Evolutionary conservation across 306 rosid genomes (phyloP), one percentile per base, ranked within the genome.

Genomic region (Fragaria nilgerrensis): DNA sequence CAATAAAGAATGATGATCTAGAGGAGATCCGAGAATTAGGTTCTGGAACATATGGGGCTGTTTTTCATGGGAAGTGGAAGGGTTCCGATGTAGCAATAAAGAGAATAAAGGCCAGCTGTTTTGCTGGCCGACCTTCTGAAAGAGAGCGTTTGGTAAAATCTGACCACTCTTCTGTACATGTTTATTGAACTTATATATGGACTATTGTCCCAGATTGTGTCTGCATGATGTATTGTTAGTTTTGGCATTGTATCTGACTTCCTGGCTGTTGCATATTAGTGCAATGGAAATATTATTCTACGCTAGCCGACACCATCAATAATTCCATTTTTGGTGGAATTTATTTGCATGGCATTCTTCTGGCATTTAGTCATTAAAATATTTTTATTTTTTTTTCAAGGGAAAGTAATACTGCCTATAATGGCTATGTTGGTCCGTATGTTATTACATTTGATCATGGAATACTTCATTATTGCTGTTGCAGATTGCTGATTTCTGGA

Each of bases 401-500:
- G 55, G 41, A 41, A 20, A 16, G 19, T 56, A 39, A 7, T 56
- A 9, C 77, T 58, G 23, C 19, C 29, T 5, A 29, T 59, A 41
- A 27, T 75, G 16, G 19, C 43, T 74, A 3, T 45, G 41, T 22
- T 14, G 49, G 8, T 59, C 53, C 3, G 19, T 41, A 22, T 73
- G 12, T 56, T 58, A 9, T 74, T 64, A 62, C 64, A n/a, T 32
- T 36, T 75, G n/a, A 36, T 9, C 17, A 50, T 53, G 56, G 14
- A 45, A 19, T 62, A 62, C 41, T 14, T 59, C 37, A 13, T 34
- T 25, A 19, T 37, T n/a, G 36, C 23, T 25, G 16, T 64, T n/a
- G 68, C 86, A 96, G 99, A 96, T 96, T 77, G 92, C 94, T 5
- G 99, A 96, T 88, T 96, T 96, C 85, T 96, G 99, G 99, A 96